Percentiles rank a stretch among this genome's conserved stretches.
phyloP scores from a whole-genome alignment of 2,329 filamentous ascomycete genomes.

The Daldinia eschscholtzii region DNA sequence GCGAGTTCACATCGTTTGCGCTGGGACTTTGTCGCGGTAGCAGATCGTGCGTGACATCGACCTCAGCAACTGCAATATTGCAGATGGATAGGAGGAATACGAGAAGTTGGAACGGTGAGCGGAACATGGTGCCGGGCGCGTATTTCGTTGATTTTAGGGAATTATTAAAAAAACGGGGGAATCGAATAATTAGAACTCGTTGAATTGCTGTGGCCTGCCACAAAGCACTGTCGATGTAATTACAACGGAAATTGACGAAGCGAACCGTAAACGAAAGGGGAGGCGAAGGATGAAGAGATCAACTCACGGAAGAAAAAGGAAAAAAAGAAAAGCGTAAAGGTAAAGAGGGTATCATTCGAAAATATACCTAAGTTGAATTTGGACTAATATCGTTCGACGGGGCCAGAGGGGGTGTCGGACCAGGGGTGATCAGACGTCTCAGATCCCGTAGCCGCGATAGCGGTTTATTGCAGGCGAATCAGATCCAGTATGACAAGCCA shows the following conservation, averaged over 20 bases:
- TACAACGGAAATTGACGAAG: constrained; percentile 41
- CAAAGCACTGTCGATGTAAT: constrained; percentile 33
- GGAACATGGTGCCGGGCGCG: constrained; percentile 41
- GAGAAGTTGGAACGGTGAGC: constrained; percentile 41
- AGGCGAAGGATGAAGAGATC: constrained; percentile 40
- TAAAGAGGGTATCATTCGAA: constrained; percentile 22
- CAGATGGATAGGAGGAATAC: constrained; percentile 44
- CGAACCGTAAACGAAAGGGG: constrained; percentile 29
- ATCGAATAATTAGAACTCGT: constrained; percentile 23
- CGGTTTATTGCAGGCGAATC: constrained; percentile 16
- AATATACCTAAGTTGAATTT: constrained; percentile 14
- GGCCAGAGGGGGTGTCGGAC: constrained; percentile 28
- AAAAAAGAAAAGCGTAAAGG: constrained; percentile 30
- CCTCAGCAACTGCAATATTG: constrained; percentile 39
- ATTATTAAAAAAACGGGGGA: constrained; percentile 16
- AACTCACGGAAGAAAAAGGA: constrained; percentile 40
- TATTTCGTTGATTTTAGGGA: constrained; percentile 31
- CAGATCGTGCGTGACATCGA: constrained; percentile 34
- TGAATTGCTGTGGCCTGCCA: constrained; percentile 48
- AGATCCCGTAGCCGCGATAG: constrained; percentile 29
- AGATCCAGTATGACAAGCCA: constrained; percentile 23
- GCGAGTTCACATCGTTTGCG: constrained; percentile 30
- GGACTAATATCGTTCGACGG: constrained; percentile 28
- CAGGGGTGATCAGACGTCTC: constrained; percentile 37
- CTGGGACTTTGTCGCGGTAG: constrained; percentile 46